Conservation (phyloP, 1,139 yeast species). For the Pichia sp. region DNA sequence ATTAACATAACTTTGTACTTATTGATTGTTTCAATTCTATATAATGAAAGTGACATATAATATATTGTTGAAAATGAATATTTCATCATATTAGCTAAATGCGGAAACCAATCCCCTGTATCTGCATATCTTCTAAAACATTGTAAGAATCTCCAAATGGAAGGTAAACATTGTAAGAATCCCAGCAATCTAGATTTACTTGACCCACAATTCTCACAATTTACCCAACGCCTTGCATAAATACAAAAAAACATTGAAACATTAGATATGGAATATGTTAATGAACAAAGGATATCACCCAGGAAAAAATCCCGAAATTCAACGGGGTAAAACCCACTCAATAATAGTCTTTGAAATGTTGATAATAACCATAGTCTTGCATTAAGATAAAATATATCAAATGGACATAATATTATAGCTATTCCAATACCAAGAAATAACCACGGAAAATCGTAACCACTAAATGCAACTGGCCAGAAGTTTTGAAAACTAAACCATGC, state of each 20-base stretch:
- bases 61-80: conserved; percentile 62
- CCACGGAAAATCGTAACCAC: conserved; percentile 79
- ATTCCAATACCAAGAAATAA: conserved; percentile 55
- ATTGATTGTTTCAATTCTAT: conserved; percentile 52
- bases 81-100: conserved; percentile 82
- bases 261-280: conserved; percentile 84
- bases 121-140: conserved; percentile 88
- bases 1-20: conserved; percentile 55
- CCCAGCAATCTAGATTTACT: conserved; percentile 73
- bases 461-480: conserved; percentile 54
- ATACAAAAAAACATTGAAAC: conserved; percentile 80
- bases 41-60: conserved; percentile 70
- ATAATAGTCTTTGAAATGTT: conserved; percentile 62
- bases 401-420: conserved; percentile 56
- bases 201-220: conserved; percentile 66
- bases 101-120: conserved; percentile 95
- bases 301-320: conserved; percentile 90
- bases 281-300: conserved; percentile 84
- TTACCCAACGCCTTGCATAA: conserved; percentile 64
- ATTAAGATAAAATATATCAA: conserved; percentile 43
- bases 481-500: conserved; percentile 72
- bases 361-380: conserved; percentile 70
- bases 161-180: conserved; percentile 75
- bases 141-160: conserved; percentile 85
- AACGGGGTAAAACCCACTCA: conserved; percentile 88